Evolutionary conservation across 2,329 filamentous ascomycete genomes (phyloP).

Genomic region (Trichoderma pleuroti): DNA sequence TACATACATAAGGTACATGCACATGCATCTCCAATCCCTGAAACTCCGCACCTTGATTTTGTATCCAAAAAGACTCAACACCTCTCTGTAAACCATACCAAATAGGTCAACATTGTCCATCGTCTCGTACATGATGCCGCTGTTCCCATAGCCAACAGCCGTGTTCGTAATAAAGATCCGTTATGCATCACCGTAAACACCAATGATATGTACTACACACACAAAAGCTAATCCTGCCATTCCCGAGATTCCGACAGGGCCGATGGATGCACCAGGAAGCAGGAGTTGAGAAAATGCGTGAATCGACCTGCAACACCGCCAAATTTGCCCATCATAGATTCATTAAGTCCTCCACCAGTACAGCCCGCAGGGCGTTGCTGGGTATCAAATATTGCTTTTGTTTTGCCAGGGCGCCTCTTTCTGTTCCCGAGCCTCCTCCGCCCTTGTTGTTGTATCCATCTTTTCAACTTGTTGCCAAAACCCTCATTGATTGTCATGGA

Average conservation of each 20-base stretch:
- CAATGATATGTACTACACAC: slow-evolving; percentile 5
- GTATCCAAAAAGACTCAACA: not conserved
- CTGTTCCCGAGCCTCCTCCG: not conserved
- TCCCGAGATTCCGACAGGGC: not conserved
- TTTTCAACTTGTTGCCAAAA: not conserved
- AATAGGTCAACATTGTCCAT: not conserved
- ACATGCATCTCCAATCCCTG: not conserved
- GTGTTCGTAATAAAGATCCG: not conserved
- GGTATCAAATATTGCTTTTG: slow-evolving; percentile 9
- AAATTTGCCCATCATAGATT: slow-evolving; percentile 12
- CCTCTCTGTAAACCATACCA: not conserved
- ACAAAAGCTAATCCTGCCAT: not conserved
- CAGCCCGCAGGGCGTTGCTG: slow-evolving; percentile 8
- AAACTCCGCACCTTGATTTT: slow-evolving; percentile 3
- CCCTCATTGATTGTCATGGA: not conserved
- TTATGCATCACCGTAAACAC: slow-evolving; percentile 7
- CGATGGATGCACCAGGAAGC: not conserved
- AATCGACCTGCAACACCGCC: slow-evolving; percentile 12
- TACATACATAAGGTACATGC: not conserved
- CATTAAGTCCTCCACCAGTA: slow-evolving; percentile 15
- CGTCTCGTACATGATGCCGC: not conserved
- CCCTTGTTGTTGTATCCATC: not conserved
- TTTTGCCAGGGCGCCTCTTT: slow-evolving; percentile 1
- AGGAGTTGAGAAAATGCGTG: not conserved
- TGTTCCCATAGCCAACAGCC: not conserved